Evolutionary conservation across 305 asterid genomes (phyloP), one percentile per base, ranked within the genome.

Genomic region (Solanum aculeatissimum): DNA sequence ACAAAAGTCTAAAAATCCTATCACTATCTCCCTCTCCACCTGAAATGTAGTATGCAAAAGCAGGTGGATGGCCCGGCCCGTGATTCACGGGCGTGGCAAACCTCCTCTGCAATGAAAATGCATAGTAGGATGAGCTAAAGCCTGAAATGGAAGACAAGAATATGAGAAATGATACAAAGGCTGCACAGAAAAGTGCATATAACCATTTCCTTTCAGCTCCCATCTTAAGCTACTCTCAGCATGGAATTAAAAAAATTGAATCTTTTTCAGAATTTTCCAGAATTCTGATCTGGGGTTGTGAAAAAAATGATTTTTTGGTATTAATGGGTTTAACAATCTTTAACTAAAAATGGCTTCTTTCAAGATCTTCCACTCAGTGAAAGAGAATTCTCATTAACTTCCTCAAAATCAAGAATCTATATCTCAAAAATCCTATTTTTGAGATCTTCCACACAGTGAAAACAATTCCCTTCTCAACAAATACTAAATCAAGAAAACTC

Each of bases 201-300:
- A 97, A 91, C 99, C 98, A 97, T 91, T 93, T 97, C 93, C 91
- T 94, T 74, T 94, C 99, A 89, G 98, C 92, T 91, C 94, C 98
- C 82, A 78, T 78, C 47, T 53, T 51, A 78, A 72, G 9, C 14
- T 60, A 11, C 68, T 23, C 51, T 69, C 58, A 78, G 14, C 82
- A 78, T 78, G 42, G 43, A 27, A 62, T 11, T 0, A 6, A 14
- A 74, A 47, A 74, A 25, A 13, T 23, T 74, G 23, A 54, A 25
- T 45, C 54, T 14, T 47, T 74, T 15, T 47, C 81, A 69, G 45
- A 38, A 66, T 29, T 45, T 23, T 74, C 81, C 58, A 74, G 27
- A 47, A 75, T 75, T 47, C 81, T 74, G 81, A 74, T 74, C 81
- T 74, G 81, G 62, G 81, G 81, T 4, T 25, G 42, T 51, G 47